Percentiles rank a stretch among this genome's conserved stretches.
phyloP scores from a whole-genome alignment of 2,329 filamentous ascomycete species.

The Fusarium tricinctum region DNA sequence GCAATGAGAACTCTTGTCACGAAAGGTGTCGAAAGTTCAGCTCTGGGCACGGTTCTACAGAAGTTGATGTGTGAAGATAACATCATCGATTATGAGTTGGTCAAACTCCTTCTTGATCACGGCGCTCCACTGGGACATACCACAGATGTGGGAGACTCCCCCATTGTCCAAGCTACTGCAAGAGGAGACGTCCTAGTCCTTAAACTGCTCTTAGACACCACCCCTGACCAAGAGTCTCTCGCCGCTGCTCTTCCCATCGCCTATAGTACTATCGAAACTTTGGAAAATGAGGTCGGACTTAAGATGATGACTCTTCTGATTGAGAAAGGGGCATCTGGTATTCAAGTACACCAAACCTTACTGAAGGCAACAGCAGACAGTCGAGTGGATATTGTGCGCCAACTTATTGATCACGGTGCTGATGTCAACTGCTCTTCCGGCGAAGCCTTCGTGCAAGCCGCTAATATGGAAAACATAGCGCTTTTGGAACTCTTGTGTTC shows the following conservation, averaged over 20 bases:
- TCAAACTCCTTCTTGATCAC: constrained; percentile 14
- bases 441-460: background rate
- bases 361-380: background rate
- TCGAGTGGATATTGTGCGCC: background rate
- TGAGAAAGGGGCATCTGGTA: constrained; percentile 6
- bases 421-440: constrained; percentile 10
- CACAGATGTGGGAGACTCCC: background rate
- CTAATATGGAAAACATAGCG: background rate
- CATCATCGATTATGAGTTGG: background rate
- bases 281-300: background rate
- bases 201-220: constrained; percentile 2
- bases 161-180: background rate
- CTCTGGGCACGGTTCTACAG: background rate
- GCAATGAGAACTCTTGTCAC: constrained; percentile 2
- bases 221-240: background rate
- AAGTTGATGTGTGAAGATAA: background rate
- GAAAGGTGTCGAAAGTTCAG: constrained; percentile 4
- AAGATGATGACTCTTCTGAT: constrained; percentile 10
- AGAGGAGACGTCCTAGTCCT: constrained; percentile 16
- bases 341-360: background rate
- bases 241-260: constrained; percentile 12
- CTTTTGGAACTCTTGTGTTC: constrained; percentile 1
- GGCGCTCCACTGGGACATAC: background rate
- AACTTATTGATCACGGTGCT: constrained; percentile 2
- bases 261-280: background rate